phyloP scores from a whole-genome alignment of 495 filamentous ascomycete genomes.

The Xylaria acuta region DNA sequence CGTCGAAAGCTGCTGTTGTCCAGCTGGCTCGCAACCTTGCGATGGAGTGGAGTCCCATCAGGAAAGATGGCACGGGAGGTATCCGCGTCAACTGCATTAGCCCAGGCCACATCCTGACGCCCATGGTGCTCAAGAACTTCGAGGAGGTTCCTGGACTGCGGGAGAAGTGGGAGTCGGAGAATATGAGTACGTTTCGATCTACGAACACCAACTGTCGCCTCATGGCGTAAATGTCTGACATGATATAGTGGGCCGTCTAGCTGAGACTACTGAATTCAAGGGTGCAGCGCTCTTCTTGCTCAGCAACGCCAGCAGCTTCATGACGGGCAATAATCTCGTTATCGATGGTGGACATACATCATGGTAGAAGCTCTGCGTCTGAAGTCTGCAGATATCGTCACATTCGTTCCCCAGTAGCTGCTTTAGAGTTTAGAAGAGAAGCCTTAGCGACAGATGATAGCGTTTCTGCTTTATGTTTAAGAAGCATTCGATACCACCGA shows the following conservation, averaged over 20 bases:
- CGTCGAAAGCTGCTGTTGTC: slow-evolving; percentile 72
- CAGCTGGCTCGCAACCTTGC: slow-evolving; percentile 69
- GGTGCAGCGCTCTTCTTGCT: slow-evolving; percentile 64
- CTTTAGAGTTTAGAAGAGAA: not conserved
- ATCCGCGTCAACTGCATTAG: slow-evolving; percentile 73
- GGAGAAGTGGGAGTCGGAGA: slow-evolving; percentile 69
- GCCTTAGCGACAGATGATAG: not conserved
- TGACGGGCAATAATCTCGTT: slow-evolving; percentile 68
- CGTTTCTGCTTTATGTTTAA: not conserved
- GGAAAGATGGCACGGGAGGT: slow-evolving; percentile 52
- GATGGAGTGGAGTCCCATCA: slow-evolving; percentile 70
- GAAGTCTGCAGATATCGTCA: not conserved
- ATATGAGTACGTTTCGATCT: slow-evolving; percentile 56
- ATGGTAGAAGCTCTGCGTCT: slow-evolving; percentile 33
- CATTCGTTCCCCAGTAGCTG: not conserved
- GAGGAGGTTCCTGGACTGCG: slow-evolving; percentile 64
- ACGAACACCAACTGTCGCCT: not conserved
- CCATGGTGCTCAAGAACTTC: slow-evolving; percentile 74
- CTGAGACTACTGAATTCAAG: slow-evolving; percentile 69
- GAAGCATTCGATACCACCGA: not conserved
- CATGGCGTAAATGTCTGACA: slow-evolving; percentile 5
- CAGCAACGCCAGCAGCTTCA: slow-evolving; percentile 72
- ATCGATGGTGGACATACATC: slow-evolving; percentile 69
- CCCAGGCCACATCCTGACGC: slow-evolving; percentile 75
- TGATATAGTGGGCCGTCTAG: slow-evolving; percentile 62